phyloP scores from a whole-genome alignment of 768 basidiomycete genomes.

The Boletus rex-veris region DNA sequence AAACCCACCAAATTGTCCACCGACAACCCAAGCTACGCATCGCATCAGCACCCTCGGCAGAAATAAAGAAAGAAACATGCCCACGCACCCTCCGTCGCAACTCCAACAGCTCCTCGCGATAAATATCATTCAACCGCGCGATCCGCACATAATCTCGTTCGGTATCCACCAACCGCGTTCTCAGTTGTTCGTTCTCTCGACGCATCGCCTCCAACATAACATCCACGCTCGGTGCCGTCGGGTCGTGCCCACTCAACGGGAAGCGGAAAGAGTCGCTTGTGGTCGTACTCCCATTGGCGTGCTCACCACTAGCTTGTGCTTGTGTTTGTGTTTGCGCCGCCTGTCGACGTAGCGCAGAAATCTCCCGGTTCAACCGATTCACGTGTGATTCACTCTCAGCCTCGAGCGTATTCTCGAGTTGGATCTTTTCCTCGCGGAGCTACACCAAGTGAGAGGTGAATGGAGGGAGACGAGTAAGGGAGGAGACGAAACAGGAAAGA shows the following conservation, averaged over 20 bases:
- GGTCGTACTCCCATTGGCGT: constrained; percentile 10
- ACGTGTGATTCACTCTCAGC: constrained; percentile 87
- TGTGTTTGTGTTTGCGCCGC: background rate
- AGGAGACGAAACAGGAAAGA: background rate
- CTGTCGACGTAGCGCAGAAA: constrained; percentile 56
- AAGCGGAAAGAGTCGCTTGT: background rate
- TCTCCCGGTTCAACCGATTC: constrained; percentile 67
- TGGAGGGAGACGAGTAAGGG: no score
- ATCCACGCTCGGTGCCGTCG: constrained; percentile 42
- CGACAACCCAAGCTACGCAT: constrained; percentile 18
- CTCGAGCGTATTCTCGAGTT: constrained; percentile 76
- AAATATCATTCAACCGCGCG: constrained; percentile 74
- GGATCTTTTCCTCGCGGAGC: constrained; percentile 84
- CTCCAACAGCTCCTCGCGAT: constrained; percentile 80
- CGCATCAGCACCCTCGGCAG: background rate
- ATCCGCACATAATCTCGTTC: constrained; percentile 77
- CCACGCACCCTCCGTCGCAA: constrained; percentile 65
- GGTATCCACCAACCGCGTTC: constrained; percentile 63
- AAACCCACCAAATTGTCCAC: constrained; percentile 80
- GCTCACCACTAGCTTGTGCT: constrained; percentile 36
- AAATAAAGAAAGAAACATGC: background rate
- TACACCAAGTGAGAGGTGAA: constrained; percentile 24
- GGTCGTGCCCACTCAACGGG: constrained; percentile 21
- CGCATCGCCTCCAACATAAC: constrained; percentile 73
- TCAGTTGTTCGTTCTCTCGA: constrained; percentile 73